Evolutionary conservation across 1,284 basidiomycete species (phyloP).

Genomic region (Boletus calvinii): DNA sequence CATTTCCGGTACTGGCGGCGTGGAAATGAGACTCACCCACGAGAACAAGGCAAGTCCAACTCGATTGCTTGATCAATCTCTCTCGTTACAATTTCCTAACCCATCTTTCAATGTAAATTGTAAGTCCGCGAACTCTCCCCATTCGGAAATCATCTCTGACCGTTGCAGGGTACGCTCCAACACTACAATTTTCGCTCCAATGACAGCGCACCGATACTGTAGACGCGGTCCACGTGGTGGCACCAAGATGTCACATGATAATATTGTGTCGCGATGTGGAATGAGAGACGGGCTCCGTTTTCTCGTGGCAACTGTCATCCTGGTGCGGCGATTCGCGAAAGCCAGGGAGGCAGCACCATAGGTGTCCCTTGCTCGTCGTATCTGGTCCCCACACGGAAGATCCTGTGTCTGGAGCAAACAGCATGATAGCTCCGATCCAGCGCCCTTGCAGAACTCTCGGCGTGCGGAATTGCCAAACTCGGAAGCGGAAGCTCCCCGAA

Average conservation of each 20-base stretch:
- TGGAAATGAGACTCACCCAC: neutral
- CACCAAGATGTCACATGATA: neutral
- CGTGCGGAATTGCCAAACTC: neutral
- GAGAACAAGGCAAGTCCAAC: too few relatives aligned
- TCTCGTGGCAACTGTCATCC: constrained; percentile 1
- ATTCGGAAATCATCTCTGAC: neutral
- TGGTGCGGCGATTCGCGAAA: too few relatives aligned
- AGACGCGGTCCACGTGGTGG: neutral
- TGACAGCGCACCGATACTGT: too few relatives aligned
- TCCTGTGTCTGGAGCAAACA: too few relatives aligned
- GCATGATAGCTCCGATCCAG: neutral
- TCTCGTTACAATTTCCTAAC: neutral
- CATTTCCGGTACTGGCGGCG: constrained; percentile 13
- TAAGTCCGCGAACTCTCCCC: constrained; percentile 1
- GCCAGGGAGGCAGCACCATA: neutral
- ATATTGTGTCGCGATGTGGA: neutral
- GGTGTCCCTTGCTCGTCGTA: neutral
- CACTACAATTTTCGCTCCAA: too few relatives aligned
- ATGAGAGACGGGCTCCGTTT: neutral
- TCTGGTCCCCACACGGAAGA: too few relatives aligned
- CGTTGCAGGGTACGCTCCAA: constrained; percentile 19
- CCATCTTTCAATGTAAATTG: neutral
- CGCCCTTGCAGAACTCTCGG: neutral
- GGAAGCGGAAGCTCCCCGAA: neutral
- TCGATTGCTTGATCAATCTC: neutral